phyloP scores from a whole-genome alignment of 345 rosid genomes.

The Tarenaya hassleriana region DNA sequence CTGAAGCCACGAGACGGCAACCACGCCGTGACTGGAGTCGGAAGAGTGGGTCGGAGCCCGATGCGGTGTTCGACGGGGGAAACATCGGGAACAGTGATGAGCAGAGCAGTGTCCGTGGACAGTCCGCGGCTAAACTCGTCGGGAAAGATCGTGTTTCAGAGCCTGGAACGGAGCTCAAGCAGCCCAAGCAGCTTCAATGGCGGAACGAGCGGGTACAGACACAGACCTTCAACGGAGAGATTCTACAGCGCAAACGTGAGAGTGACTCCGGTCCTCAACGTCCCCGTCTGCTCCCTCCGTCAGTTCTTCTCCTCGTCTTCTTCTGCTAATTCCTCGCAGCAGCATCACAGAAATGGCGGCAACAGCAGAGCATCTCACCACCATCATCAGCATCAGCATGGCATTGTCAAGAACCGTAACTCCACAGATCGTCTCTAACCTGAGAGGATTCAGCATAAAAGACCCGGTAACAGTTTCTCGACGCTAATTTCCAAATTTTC shows the following conservation, averaged over 20 bases:
- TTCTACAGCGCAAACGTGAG: conserved; percentile 77
- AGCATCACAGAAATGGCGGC: conserved; percentile 31
- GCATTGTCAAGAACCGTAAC: conserved; percentile 26
- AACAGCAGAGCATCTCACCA: conserved; percentile 10
- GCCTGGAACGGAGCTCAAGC: conserved; percentile 88
- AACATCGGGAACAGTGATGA: conserved; percentile 24
- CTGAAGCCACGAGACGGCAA: conserved; percentile 48
- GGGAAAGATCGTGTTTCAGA: conserved; percentile 85
- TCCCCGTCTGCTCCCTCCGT: conserved; percentile 50
- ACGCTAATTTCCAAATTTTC: neutral
- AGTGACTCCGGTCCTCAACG: conserved; percentile 65
- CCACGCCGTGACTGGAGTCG: conserved; percentile 3
- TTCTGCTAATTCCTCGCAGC: conserved; percentile 27
- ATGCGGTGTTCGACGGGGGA: conserved; percentile 34
- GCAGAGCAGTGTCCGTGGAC: conserved; percentile 74
- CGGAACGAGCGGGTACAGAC: conserved; percentile 59
- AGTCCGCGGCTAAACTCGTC: conserved; percentile 93
- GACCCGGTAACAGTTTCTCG: conserved; percentile 5
- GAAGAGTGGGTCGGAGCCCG: conserved; percentile 52
- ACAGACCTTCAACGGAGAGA: conserved; percentile 74
- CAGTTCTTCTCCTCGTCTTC: conserved; percentile 39
- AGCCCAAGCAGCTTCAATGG: conserved; percentile 98
- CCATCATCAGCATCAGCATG: neutral
- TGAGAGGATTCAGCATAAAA: conserved; percentile 20
- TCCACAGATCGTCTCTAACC: conserved; percentile 24